phyloP scores from a whole-genome alignment of 139 green algal species.

The Micromonas commoda region DNA sequence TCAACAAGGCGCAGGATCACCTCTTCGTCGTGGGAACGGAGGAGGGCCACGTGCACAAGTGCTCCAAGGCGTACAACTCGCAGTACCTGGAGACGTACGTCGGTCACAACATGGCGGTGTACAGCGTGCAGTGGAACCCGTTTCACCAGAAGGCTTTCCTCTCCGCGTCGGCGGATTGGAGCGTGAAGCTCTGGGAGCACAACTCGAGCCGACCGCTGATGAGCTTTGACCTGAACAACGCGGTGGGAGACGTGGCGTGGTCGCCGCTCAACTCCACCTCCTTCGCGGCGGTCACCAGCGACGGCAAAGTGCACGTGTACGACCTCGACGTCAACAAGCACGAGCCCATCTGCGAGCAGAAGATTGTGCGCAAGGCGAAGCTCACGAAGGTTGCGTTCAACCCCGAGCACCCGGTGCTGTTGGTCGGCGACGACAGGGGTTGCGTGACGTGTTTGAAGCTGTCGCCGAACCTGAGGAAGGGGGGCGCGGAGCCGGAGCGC shows the following conservation, averaged over 20 bases:
- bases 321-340: constrained; percentile 76
- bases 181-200: constrained; percentile 63
- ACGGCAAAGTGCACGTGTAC: constrained; percentile 65
- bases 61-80: constrained; percentile 72
- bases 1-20: constrained; percentile 60
- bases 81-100: constrained; percentile 75
- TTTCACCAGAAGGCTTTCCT: constrained; percentile 74
- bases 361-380: constrained; percentile 68
- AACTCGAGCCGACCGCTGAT: constrained; percentile 43
- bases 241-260: constrained; percentile 83
- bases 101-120: constrained; percentile 68
- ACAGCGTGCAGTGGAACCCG: constrained; percentile 76
- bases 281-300: constrained; percentile 69
- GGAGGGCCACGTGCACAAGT: constrained; percentile 75
- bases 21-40: constrained; percentile 35
- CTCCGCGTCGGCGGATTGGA: constrained; percentile 84
- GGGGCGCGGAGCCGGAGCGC: constrained; percentile 30
- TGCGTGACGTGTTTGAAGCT: constrained; percentile 78
- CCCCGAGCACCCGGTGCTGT: constrained; percentile 69
- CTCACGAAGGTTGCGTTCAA: constrained; percentile 87
- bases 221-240: constrained; percentile 59
- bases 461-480: constrained; percentile 78
- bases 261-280: constrained; percentile 74
- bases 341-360: constrained; percentile 77
- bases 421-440: constrained; percentile 82